These are phyloP conservation scores for Chlorella variabilis DNA, from an alignment of 163 green algal species.

Conservation along the genomic window DNA sequence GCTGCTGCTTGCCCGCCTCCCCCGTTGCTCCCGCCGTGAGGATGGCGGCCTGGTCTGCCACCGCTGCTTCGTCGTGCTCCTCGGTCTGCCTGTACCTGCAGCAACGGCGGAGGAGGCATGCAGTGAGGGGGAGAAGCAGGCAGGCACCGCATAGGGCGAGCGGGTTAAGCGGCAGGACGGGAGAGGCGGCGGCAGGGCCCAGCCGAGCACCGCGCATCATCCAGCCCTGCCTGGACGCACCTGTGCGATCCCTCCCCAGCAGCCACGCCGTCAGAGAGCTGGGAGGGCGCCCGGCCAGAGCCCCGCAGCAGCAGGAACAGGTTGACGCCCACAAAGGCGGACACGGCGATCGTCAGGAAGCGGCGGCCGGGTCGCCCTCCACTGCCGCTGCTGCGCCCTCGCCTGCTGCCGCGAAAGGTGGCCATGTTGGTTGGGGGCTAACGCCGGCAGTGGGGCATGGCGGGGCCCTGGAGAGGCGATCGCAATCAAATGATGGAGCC, in stretches of 20 bases:
- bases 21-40: not conserved
- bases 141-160: no score
- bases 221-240: not conserved
- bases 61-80: not conserved
- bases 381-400: not conserved
- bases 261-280: not conserved
- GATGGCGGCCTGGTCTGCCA: not conserved
- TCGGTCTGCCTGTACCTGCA: slow-evolving; percentile 25
- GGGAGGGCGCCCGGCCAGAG: not conserved
- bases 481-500: no score
- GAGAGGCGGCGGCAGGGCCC: no score
- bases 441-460: no score
- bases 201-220: no score
- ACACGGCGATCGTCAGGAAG: not conserved
- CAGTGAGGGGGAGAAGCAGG: no score
- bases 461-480: no score
- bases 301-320: not conserved
- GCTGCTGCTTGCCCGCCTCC: not conserved
- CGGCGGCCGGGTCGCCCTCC: not conserved
- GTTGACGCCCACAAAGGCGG: slow-evolving; percentile 6
- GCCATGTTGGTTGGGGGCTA: no score
- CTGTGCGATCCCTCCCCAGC: not conserved
- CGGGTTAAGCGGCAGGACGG: no score
- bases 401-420: not conserved
- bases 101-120: not conserved